Base-by-base conservation (phyloP, 2,329 filamentous ascomycete species). In the Hymenoscyphus fructigenus region DNA sequence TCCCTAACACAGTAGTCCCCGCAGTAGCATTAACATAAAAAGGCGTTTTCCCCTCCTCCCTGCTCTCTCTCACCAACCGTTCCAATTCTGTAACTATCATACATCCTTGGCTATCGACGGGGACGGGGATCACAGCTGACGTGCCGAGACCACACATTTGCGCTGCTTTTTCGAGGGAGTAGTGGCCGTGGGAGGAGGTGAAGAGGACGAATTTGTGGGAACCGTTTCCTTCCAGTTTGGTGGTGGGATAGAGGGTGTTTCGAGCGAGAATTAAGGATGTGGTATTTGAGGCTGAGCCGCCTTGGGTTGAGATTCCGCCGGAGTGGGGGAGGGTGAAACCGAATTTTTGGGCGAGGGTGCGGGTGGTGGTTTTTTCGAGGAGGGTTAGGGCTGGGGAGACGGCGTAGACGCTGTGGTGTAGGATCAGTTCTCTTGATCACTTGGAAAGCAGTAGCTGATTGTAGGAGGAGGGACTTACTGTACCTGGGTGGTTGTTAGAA, bases 21-120 rank as follows among this genome's bases (percentile, higher is more conserved):
- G 95, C 94, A 0, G 95, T 98, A 5, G 93, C 91, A 75, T 97
- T 98, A 75, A 98, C 91, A 78, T 96, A 97, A 67, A 99, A 90
- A 0, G 95, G 94, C 0, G 91, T 95, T 74, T 89, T 87, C 38
- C 91, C 92, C 59, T 88, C 82, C 0, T 75, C 72, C 71, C 88
- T 87, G 28, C 91, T 88, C 62, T 83, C 81, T 5, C 80, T 60
- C 34, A 97, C 81, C 50, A 88, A 79, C 1, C 81, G 79, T 28
- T 90, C 85, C 10, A 99, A 82, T 17, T 85, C 85, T 0, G 79
- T 74, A 0, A 90, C 82, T 29, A 86, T 81, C 88, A 98, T 96
- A 59, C 86, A 82, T 0, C 94, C 94, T 12, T 72, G 0, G 77
- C 76, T n/a, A 75, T 97, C 92, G 26, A 97, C 87, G 3, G 91